Evolutionary conservation across 2,329 filamentous ascomycete genomes (phyloP).

Genomic region (Fusarium subtropicale): DNA sequence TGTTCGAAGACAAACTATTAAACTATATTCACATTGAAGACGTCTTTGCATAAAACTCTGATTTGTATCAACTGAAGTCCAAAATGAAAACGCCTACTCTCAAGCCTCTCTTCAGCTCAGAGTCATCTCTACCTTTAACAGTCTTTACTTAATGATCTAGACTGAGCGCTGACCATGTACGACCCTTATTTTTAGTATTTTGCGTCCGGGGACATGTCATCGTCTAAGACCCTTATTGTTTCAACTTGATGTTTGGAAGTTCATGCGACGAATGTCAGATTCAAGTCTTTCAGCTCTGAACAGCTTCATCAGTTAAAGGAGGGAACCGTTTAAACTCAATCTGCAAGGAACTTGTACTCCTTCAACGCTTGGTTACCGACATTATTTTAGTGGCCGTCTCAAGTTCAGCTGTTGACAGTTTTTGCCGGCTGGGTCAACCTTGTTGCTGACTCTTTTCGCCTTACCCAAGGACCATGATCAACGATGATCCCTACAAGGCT

Average conservation of each 20-base stretch:
- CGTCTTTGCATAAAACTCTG: not conserved
- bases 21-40: not conserved
- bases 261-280: not conserved
- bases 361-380: not conserved
- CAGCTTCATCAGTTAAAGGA: not conserved
- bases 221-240: not conserved
- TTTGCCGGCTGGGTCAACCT: conserved; percentile 18
- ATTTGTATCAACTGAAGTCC: not conserved
- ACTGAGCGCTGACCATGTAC: conserved; percentile 4
- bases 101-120: not conserved
- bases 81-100: not conserved
- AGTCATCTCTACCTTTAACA: not conserved
- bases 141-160: not conserved
- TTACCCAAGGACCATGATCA: conserved; percentile 1
- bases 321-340: not conserved
- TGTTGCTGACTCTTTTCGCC: conserved; percentile 1
- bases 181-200: not conserved
- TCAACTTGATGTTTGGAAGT: not conserved
- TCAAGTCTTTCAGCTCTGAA: not conserved
- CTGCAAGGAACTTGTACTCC: not conserved
- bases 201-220: not conserved
- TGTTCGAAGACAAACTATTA: not conserved
- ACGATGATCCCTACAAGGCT: conserved; percentile 17
- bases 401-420: conserved; percentile 17
- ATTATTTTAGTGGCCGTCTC: conserved; percentile 14